These are phyloP conservation scores for Lentinula sp. DNA, from an alignment of 768 basidiomycete genomes.

Conservation along the genomic window DNA sequence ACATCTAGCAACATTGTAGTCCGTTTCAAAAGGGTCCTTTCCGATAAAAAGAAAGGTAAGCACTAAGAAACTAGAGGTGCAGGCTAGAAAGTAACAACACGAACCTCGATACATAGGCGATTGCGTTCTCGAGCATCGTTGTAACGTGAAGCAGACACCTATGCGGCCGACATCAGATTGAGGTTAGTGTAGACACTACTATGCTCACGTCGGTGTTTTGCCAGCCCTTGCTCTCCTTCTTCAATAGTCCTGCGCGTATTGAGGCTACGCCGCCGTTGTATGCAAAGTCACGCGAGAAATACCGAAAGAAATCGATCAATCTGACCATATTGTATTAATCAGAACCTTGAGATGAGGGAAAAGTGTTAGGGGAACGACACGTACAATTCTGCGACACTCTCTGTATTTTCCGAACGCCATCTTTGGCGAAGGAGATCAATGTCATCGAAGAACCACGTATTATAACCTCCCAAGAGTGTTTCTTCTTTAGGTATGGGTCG, in stretches of 20 bases:
- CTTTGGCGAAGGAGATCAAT: conserved; percentile 85
- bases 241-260: conserved; percentile 81
- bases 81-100: conserved; percentile 11
- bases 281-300: conserved; percentile 88
- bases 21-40: conserved; percentile 94
- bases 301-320: conserved; percentile 96
- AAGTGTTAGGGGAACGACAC: conserved; percentile 19
- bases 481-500: conserved; percentile 80
- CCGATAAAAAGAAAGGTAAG: not conserved
- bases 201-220: conserved; percentile 68
- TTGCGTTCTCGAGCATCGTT: conserved; percentile 83
- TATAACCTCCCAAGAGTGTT: conserved; percentile 72
- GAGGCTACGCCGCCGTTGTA: conserved; percentile 91
- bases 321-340: conserved; percentile 29
- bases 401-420: conserved; percentile 92
- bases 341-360: not conserved
- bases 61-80: not conserved
- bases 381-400: conserved; percentile 89
- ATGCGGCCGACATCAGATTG: conserved; percentile 4
- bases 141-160: conserved; percentile 50
- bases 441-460: conserved; percentile 98
- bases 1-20: conserved; percentile 94
- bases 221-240: conserved; percentile 94
- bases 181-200: not conserved
- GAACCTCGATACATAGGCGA: conserved; percentile 91